Percentiles rank a stretch among this genome's conserved stretches.
Evolutionary conservation across 345 rosid species (phyloP).

Genomic region (Dipteronia dyeriana): DNA sequence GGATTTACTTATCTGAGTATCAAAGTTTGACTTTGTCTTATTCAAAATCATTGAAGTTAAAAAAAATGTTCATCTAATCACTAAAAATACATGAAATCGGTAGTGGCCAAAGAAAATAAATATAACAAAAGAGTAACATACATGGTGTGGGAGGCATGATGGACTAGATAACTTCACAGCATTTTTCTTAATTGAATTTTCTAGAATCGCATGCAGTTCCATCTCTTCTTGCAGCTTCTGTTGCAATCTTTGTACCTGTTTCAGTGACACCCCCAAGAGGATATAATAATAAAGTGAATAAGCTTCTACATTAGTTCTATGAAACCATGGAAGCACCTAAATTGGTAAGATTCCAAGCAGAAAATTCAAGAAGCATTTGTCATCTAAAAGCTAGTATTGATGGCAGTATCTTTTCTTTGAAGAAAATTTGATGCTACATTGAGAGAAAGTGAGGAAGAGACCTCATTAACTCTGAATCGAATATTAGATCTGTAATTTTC

Average conservation of each 20-base stretch:
- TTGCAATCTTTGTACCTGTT: slow-evolving; percentile 69
- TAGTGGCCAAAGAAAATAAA: neutral
- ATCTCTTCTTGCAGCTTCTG: slow-evolving; percentile 72
- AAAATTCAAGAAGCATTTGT: neutral
- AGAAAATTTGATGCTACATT: neutral
- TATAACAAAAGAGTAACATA: slow-evolving; percentile 25
- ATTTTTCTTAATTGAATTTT: slow-evolving; percentile 55
- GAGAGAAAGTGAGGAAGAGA: neutral
- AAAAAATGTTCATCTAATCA: neutral
- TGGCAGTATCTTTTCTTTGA: neutral
- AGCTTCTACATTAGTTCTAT: neutral
- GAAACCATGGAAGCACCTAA: neutral
- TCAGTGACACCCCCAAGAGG: slow-evolving; percentile 20
- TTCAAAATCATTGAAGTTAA: neutral
- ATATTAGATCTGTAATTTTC: neutral
- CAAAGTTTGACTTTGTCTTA: neutral
- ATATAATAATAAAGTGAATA: neutral
- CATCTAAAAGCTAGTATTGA: neutral
- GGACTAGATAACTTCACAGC: slow-evolving; percentile 45
- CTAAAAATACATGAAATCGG: neutral
- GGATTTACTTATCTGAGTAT: neutral
- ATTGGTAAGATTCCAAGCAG: neutral
- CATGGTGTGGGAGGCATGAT: slow-evolving; percentile 61
- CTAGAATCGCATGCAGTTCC: slow-evolving; percentile 58
- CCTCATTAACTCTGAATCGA: neutral